phyloP scores from a whole-genome alignment of 2,329 filamentous ascomycete species.

The Fusarium pseudocircinatum region DNA sequence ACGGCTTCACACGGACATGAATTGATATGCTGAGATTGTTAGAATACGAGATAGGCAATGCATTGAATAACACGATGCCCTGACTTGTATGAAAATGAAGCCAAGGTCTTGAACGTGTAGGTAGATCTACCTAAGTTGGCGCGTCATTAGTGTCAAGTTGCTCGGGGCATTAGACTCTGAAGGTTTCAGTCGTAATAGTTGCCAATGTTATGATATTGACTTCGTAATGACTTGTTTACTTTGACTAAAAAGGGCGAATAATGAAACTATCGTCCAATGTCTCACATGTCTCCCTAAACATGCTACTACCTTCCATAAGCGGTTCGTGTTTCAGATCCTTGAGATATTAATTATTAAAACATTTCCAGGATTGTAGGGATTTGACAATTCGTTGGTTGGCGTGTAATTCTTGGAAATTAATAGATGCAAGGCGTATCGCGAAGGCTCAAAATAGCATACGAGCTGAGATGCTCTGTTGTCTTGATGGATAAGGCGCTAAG shows the following conservation, averaged over 20 bases:
- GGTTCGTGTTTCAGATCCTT: background rate
- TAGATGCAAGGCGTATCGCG: slow-evolving; percentile 21
- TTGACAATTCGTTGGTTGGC: background rate
- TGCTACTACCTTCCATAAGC: background rate
- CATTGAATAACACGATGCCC: slow-evolving; percentile 7
- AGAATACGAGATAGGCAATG: slow-evolving; percentile 18
- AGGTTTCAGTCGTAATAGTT: background rate
- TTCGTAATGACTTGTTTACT: background rate
- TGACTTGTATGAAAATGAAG: background rate
- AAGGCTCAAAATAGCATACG: slow-evolving; percentile 25
- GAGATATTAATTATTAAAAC: background rate
- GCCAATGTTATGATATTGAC: background rate
- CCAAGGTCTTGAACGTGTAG: background rate
- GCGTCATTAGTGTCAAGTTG: background rate
- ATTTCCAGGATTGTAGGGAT: background rate
- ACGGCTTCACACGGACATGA: slow-evolving; percentile 29
- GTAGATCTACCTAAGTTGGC: background rate
- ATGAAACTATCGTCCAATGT: background rate
- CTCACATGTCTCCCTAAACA: background rate
- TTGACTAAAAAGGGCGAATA: background rate
- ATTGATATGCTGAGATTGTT: slow-evolving; percentile 20
- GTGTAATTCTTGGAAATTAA: background rate
- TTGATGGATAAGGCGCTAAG: slow-evolving; percentile 14
- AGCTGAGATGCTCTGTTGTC: slow-evolving; percentile 13
- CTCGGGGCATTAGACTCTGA: background rate